Percentiles rank a stretch among this genome's conserved stretches.
These are phyloP conservation scores for Syzygium aqueum DNA, from an alignment of 345 rosid genomes.

Conservation along the genomic window DNA sequence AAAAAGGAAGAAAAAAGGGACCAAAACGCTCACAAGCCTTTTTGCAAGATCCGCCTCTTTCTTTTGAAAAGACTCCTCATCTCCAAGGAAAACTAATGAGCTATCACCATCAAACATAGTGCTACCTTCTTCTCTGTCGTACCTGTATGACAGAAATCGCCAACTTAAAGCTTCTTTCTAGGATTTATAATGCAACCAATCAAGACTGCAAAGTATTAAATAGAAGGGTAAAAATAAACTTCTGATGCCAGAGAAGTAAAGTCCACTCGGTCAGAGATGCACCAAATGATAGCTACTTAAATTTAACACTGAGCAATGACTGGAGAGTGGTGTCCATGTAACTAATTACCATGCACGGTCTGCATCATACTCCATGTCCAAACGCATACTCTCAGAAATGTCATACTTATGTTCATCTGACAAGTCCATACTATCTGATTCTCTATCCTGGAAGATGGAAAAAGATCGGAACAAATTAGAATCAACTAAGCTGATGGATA, in stretches of 20 bases:
- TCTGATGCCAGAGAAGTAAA: background rate
- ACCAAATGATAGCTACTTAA: background rate
- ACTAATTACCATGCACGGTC: slow-evolving; percentile 79
- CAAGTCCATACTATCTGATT: slow-evolving; percentile 23
- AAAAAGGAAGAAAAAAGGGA: background rate
- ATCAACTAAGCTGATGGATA: background rate
- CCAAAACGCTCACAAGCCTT: slow-evolving; percentile 51
- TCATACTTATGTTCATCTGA: slow-evolving; percentile 47
- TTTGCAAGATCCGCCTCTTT: slow-evolving; percentile 89
- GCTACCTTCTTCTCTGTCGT: slow-evolving; percentile 86
- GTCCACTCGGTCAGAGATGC: background rate
- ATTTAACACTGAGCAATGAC: background rate
- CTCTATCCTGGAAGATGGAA: slow-evolving; percentile 28
- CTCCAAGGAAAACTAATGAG: slow-evolving; percentile 76
- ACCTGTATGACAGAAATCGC: slow-evolving; percentile 32
- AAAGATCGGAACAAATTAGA: background rate
- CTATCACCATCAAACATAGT: slow-evolving; percentile 66
- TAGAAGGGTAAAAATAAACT: background rate
- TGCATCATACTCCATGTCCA: slow-evolving; percentile 70
- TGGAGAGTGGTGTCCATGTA: background rate
- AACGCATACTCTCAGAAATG: slow-evolving; percentile 71
- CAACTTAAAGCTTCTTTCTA: background rate
- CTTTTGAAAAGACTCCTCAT: slow-evolving; percentile 74
- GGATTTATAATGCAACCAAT: background rate
- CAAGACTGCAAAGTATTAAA: background rate